A percentile compares a stretch with the other conserved stretches of the same genome.
These are phyloP conservation scores for Camelina hispida DNA, from an alignment of 345 rosid genomes.

Conservation along the genomic window DNA sequence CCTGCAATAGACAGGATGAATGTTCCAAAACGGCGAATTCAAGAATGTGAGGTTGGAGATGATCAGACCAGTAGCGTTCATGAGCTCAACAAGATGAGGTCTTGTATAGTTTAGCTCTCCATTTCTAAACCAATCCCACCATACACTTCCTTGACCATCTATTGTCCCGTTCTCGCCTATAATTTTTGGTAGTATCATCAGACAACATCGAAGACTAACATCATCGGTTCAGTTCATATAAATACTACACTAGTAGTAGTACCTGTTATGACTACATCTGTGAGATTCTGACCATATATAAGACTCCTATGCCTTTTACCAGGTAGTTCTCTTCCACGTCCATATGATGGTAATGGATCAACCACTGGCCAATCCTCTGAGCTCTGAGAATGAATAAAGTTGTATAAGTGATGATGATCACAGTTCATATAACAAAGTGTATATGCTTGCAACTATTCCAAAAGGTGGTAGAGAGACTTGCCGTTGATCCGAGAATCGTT, in stretches of 20 bases:
- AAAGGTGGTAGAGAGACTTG: slow-evolving; percentile 42
- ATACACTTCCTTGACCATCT: slow-evolving; percentile 91
- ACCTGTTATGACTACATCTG: slow-evolving; percentile 97
- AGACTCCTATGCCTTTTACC: slow-evolving; percentile 92
- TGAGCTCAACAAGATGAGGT: slow-evolving; percentile 94
- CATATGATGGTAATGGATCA: slow-evolving; percentile 96
- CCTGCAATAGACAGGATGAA: slow-evolving; percentile 99
- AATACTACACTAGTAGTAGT: background rate
- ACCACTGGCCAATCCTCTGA: slow-evolving; percentile 90
- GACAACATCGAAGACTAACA: slow-evolving; percentile 10
- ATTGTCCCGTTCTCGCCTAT: slow-evolving; percentile 93
- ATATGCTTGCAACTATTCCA: slow-evolving; percentile 13
- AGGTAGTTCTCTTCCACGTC: slow-evolving; percentile 93
- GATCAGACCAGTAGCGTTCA: slow-evolving; percentile 77
- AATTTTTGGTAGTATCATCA: slow-evolving; percentile 14
- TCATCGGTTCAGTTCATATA: background rate
- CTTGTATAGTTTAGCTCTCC: slow-evolving; percentile 80
- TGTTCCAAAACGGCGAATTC: slow-evolving; percentile 96
- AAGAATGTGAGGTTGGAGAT: slow-evolving; percentile 90
- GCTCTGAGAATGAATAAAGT: slow-evolving; percentile 47
- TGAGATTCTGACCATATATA: slow-evolving; percentile 82
- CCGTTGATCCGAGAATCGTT: slow-evolving; percentile 89
- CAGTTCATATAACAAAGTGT: slow-evolving; percentile 1
- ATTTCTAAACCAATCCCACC: slow-evolving; percentile 88
- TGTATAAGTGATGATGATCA: slow-evolving; percentile 18